Conservation (phyloP, 805 yeast genomes). For the Schwanniomyces vanrijiae region DNA sequence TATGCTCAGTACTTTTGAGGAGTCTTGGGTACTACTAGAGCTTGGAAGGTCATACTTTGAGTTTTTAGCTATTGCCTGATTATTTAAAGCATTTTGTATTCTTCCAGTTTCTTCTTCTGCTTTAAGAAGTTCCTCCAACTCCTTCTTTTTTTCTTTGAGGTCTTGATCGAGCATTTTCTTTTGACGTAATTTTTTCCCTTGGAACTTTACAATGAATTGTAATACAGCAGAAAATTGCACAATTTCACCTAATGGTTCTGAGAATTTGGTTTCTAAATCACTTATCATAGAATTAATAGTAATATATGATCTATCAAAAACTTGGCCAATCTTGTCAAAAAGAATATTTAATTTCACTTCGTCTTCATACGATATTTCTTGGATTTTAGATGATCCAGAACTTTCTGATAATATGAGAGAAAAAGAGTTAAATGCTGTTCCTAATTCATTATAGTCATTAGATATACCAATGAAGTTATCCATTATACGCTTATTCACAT, state of each 20-base stretch:
- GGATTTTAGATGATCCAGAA: constrained; percentile 18
- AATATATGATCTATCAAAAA: constrained; percentile 67
- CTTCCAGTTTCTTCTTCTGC: constrained; percentile 30
- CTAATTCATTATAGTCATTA: constrained; percentile 71
- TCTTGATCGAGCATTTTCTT: constrained; percentile 31
- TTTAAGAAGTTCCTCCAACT: constrained; percentile 26
- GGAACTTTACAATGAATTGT: constrained; percentile 58
- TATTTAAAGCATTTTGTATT: constrained; percentile 22
- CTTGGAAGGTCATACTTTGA: constrained; percentile 19
- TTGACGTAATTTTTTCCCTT: constrained; percentile 41
- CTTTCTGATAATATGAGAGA: constrained; percentile 48
- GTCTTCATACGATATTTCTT: constrained; percentile 18
- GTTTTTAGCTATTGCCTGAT: constrained; percentile 20
- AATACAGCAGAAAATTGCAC: constrained; percentile 63
- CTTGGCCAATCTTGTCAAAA: constrained; percentile 81
- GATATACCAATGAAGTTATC: constrained; percentile 59
- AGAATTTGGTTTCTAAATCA: constrained; percentile 56
- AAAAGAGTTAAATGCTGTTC: constrained; percentile 53
- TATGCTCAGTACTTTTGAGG: constrained; percentile 12
- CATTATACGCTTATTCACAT: constrained; percentile 54
- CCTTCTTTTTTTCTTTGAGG: constrained; percentile 28
- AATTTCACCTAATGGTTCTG: constrained; percentile 71
- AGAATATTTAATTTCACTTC: constrained; percentile 31
- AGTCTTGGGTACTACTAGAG: neutral
- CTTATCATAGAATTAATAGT: constrained; percentile 52